A percentile compares a stretch with the other conserved stretches of the same genome.
phyloP scores from a whole-genome alignment of 176 grass and related monocot genomes.

The Alloteropsis semialata region DNA sequence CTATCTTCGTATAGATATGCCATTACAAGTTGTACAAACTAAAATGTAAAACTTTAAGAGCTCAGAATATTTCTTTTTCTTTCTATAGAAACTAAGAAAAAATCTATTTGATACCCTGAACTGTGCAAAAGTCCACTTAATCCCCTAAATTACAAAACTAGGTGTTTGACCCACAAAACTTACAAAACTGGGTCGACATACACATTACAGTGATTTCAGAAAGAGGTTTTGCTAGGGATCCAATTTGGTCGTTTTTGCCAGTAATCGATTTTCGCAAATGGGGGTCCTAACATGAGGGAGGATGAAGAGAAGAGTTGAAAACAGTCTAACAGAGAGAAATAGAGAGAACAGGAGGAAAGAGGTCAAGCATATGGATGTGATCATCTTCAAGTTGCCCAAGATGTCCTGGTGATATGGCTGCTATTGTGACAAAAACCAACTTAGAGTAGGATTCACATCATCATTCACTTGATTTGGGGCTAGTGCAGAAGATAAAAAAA shows the following conservation, averaged over 20 bases:
- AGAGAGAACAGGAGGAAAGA: neutral
- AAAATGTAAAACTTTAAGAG: neutral
- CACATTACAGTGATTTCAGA: neutral
- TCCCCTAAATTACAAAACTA: neutral
- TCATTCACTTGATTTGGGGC: neutral
- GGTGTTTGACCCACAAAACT: neutral
- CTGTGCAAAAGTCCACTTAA: neutral
- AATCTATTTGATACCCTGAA: neutral
- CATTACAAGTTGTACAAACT: neutral
- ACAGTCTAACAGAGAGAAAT: neutral
- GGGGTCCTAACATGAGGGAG: neutral
- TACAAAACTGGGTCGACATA: neutral
- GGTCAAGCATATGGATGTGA: neutral
- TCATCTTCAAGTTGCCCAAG: neutral
- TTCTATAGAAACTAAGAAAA: neutral
- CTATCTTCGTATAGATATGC: conserved; percentile 34
- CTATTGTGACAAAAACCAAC: too few species aligned
- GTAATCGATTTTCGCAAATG: neutral
- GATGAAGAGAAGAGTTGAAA: neutral
- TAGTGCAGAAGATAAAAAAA: neutral
- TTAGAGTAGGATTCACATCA: too few species aligned
- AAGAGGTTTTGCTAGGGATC: neutral
- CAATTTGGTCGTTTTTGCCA: neutral
- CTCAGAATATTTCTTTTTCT: neutral
- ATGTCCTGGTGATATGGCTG: too few species aligned